Conservation (phyloP, 2,329 filamentous ascomycete genomes). For the Grosmannia huntii region DNA sequence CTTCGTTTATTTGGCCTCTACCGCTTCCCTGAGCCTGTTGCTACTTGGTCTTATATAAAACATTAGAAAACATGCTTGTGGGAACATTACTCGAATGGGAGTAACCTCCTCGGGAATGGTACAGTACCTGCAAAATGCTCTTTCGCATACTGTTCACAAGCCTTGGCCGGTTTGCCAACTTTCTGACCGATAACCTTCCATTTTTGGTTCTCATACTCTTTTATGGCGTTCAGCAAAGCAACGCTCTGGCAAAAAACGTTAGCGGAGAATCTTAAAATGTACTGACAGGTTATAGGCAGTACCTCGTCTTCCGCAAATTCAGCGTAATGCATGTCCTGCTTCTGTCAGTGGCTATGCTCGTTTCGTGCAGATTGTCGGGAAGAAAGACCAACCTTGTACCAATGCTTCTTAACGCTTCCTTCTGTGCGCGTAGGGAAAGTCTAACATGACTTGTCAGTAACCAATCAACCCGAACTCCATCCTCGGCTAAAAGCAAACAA, state of each 20-base stretch:
- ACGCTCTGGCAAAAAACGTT: constrained; percentile 41
- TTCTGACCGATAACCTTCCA: constrained; percentile 97
- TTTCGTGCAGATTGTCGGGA: not conserved
- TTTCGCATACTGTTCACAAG: constrained; percentile 74
- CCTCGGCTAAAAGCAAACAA: not conserved
- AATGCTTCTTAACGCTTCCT: constrained; percentile 98
- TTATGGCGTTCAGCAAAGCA: constrained; percentile 82
- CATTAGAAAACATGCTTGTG: not conserved
- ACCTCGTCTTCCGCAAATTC: constrained; percentile 98
- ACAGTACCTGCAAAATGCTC: constrained; percentile 55
- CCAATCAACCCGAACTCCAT: not conserved
- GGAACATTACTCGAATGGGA: not conserved
- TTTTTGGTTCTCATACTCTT: constrained; percentile 97
- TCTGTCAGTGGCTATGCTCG: not conserved
- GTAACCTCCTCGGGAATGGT: not conserved
- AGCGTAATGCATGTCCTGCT: constrained; percentile 95
- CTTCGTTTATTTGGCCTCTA: constrained; percentile 9
- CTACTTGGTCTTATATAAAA: constrained; percentile 22
- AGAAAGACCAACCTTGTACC: constrained; percentile 74
- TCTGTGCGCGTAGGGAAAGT: constrained; percentile 89
- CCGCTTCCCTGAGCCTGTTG: constrained; percentile 23
- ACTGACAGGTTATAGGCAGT: constrained; percentile 20
- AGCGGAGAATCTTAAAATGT: not conserved
- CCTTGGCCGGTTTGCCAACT: constrained; percentile 91
- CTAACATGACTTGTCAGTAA: constrained; percentile 26